A percentile compares a stretch with the other conserved stretches of the same genome.
phyloP scores from a whole-genome alignment of 805 yeast species.

The Kodamaea fukazawae region DNA sequence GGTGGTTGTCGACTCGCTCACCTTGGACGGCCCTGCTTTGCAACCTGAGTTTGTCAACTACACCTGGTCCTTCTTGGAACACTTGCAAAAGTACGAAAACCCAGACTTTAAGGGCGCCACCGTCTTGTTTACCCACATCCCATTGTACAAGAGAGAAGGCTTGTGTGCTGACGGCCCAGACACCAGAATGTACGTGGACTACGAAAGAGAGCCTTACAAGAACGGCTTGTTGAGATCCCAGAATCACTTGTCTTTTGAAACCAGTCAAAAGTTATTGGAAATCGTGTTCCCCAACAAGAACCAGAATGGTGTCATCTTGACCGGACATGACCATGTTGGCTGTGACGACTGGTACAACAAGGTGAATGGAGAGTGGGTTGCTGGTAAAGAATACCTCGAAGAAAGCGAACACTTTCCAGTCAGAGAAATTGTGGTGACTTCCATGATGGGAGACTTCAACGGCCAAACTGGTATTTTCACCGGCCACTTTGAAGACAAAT shows the following conservation, averaged over 20 bases:
- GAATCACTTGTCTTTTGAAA: conserved; percentile 71
- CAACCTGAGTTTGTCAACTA: conserved; percentile 65
- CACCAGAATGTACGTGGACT: conserved; percentile 45
- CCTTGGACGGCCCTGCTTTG: conserved; percentile 86
- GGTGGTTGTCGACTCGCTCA: conserved; percentile 80
- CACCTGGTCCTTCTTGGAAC: conserved; percentile 72
- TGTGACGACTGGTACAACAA: conserved; percentile 68
- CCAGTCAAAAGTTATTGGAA: conserved; percentile 65
- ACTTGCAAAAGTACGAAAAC: conserved; percentile 48
- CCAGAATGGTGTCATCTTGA: conserved; percentile 74
- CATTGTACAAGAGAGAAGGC: conserved; percentile 79
- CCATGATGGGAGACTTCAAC: conserved; percentile 95
- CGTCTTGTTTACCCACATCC: conserved; percentile 82
- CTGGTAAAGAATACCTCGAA: conserved; percentile 40
- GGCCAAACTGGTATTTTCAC: conserved; percentile 87
- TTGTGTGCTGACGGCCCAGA: conserved; percentile 85
- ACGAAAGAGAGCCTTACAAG: conserved; percentile 63
- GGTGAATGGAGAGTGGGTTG: conserved; percentile 53
- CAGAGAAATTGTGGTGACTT: conserved; percentile 78
- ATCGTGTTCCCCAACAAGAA: conserved; percentile 61
- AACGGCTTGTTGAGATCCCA: conserved; percentile 75
- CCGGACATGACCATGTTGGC: conserved; percentile 97
- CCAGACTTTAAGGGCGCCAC: conserved; percentile 69
- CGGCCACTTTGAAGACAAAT: conserved; percentile 58
- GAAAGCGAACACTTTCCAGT: conserved; percentile 38